Evolutionary conservation across 2,329 filamentous ascomycete genomes (phyloP), one percentile per base, ranked within the genome.

Genomic region (Ophiostoma piceae): DNA sequence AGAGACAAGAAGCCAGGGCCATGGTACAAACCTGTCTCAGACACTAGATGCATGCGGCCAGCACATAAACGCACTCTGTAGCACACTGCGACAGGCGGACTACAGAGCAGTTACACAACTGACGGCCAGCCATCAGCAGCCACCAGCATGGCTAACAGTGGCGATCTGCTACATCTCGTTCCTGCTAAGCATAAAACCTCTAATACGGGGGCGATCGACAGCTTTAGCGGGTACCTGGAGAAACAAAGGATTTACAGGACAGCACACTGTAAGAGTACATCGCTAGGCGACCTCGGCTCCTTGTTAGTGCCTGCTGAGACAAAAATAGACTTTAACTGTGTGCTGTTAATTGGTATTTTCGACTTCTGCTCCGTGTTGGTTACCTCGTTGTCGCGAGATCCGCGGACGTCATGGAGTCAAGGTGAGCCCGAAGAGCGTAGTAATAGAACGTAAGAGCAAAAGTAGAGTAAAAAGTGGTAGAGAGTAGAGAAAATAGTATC

Each of bases 161-260:
- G 54, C 54, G 12, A 29, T 60, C 12, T 57, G 7, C 51, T 57
- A 54, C 26, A 22, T 37, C 60, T 37, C 60, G 29, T 35, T 62
- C 51, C n/a, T 57, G n/a, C 51, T 57, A 57, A 57, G 51, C 51
- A 57, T 57, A 62, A 62, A 62, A 32, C n/a, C 57, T n/a, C 14
- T 62, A 35, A 35, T 32, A 22, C 19, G 26, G 57, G 32, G 60
- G 60, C 19, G 60, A 64, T 64, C 60, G 29, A 64, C 60, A n/a
- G 32, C 19, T 22, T 41, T 66, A 22, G 19, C 35, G 64, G 32
- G 35, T 26, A 66, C n/a, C 32, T 37, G 62, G 35, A 66, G 64
- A 39, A 41, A 9, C 64, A 26, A 26, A 22, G 60, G 16, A 29
- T 29, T 3, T 37, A 26, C 14, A 22, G 60, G 16, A 29, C 60